Evolutionary conservation across 139 green algal genomes (phyloP), one percentile per base, ranked within the genome.

Genomic region (Trebouxia sp.): DNA sequence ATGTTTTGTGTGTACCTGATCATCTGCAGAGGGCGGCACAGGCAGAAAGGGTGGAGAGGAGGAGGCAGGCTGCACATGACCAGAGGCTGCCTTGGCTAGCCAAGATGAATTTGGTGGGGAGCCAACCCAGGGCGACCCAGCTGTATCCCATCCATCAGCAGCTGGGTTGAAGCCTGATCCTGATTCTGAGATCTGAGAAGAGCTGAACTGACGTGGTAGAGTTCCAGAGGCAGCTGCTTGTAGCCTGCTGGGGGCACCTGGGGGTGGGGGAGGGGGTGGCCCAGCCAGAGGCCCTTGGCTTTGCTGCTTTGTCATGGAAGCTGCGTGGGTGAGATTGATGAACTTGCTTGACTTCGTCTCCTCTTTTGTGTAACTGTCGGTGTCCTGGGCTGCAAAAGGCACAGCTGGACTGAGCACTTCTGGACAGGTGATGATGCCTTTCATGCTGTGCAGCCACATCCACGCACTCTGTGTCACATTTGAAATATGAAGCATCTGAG

Each of bases 331-430:
- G 70, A 89, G 70, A 24, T 83, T 82, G 8, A 77, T 55, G 32
- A 87, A 87, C 17, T 82, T 76, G n/a, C 30, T 51, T 28, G 84
- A 79, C 26, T 88, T 88, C 51, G 93, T 91, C 85, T 97, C 88
- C 76, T 97, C 93, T 79, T 96, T 96, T 4, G 94, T 97, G 80
- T 96, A 94, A 79, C 90, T 96, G 84, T 97, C 93, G 5, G 86
- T 84, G 39, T 96, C 91, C 48, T 88, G 81, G 14, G 88, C 86
- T 88, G 85, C 83, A 83, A 35, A 7, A 5, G n/a, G n/a, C n/a
- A n/a, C n/a, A n/a, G n/a, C n/a, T n/a, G n/a, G n/a, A n/a, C n/a
- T n/a, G n/a, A n/a, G n/a, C n/a, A n/a, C n/a, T n/a, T n/a, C n/a
- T n/a, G n/a, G n/a, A n/a, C n/a, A n/a, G n/a, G n/a, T n/a, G n/a